Evolutionary conservation across 129 eudicot species (phyloP).

Genomic region (sunflower (Helianthus annuus)): HanXRQr2.0-SUNRISE NC_035448.2:111015741-111016240

Average conservation of each 20-base stretch:
- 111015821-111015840: slow-evolving; percentile 46
- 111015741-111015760: slow-evolving; percentile 7
- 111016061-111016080: not conserved
- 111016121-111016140: slow-evolving; percentile 1
- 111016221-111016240: slow-evolving; percentile 10
- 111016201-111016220: slow-evolving; percentile 1
- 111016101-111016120: slow-evolving; percentile 8
- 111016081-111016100: not conserved
- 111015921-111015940: slow-evolving; percentile 7
- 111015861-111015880: slow-evolving; percentile 35
- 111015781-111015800: slow-evolving; percentile 10
- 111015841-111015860: slow-evolving; percentile 46
- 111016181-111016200: not conserved
- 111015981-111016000: slow-evolving; percentile 20
- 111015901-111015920: slow-evolving; percentile 11
- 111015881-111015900: slow-evolving; percentile 26
- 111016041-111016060: not conserved
- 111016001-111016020: slow-evolving; percentile 32
- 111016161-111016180: slow-evolving; percentile 1
- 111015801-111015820: slow-evolving; percentile 38
- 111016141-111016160: not conserved
- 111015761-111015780: not conserved
- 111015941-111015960: slow-evolving; percentile 27
- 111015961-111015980: slow-evolving; percentile 21
- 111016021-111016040: slow-evolving; percentile 2